A percentile compares a stretch with the other conserved stretches of the same genome.
These are phyloP conservation scores for Earliella scabrosa DNA, from an alignment of 1,284 basidiomycete genomes.

Conservation along the genomic window DNA sequence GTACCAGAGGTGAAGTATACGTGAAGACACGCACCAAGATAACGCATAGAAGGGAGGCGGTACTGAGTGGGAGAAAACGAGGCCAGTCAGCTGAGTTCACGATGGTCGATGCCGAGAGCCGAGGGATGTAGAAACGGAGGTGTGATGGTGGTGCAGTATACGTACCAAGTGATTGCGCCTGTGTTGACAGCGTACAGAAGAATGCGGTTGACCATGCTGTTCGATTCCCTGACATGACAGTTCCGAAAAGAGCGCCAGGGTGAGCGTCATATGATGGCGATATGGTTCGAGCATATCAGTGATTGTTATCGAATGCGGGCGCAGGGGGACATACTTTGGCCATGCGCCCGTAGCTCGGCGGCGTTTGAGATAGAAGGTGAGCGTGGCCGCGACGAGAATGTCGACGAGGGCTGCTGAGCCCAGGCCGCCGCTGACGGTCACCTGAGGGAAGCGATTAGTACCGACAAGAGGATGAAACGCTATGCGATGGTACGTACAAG, in stretches of 20 bases:
- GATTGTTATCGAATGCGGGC: no score
- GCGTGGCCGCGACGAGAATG: conserved; percentile 18
- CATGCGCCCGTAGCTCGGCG: conserved; percentile 8
- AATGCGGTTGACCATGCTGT: conserved; percentile 20
- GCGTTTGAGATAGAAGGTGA: conserved; percentile 21
- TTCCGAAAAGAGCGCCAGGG: no score
- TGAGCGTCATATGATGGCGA: no score
- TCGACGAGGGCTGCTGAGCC: conserved; percentile 24
- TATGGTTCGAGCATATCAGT: no score
- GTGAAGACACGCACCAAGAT: conserved; percentile 11
- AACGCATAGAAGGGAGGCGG: conserved; percentile 20
- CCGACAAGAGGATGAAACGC: neutral
- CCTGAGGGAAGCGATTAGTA: neutral
- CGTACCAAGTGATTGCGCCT: conserved; percentile 23
- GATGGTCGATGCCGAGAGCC: no score
- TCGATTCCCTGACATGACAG: conserved; percentile 11
- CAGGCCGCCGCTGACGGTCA: conserved; percentile 22
- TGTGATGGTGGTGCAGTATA: no score
- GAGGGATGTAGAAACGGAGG: no score
- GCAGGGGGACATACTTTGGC: conserved; percentile 18
- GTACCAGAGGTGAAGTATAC: neutral
- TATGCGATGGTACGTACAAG: conserved; percentile 7
- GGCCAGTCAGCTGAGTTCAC: neutral
- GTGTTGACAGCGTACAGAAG: conserved; percentile 25
- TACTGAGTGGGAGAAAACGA: conserved; percentile 8